Conservation (phyloP, 129 eudicot genomes). For the sunflower (Helianthus annuus) region HanXRQr2.0-SUNRISE NC_035434.2:174114241-174114740, state of each 20-base stretch:
- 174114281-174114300: neutral
- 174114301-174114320: neutral
- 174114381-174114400: no score
- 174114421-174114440: no score
- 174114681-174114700: conserved; percentile 32
- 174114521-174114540: neutral
- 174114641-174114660: conserved; percentile 24
- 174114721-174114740: conserved; percentile 17
- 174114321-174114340: neutral
- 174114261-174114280: neutral
- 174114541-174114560: conserved; percentile 18
- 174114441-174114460: no score
- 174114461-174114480: no score
- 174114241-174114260: neutral
- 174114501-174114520: neutral
- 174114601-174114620: conserved; percentile 22
- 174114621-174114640: conserved; percentile 28
- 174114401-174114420: no score
- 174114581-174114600: conserved; percentile 26
- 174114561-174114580: conserved; percentile 29
- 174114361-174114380: neutral
- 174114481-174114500: no score
- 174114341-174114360: neutral
- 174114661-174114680: conserved; percentile 29
- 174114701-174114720: conserved; percentile 22